Evolutionary conservation across 257 asterid genomes (phyloP).

Genomic region (Petrea volubilis): DNA sequence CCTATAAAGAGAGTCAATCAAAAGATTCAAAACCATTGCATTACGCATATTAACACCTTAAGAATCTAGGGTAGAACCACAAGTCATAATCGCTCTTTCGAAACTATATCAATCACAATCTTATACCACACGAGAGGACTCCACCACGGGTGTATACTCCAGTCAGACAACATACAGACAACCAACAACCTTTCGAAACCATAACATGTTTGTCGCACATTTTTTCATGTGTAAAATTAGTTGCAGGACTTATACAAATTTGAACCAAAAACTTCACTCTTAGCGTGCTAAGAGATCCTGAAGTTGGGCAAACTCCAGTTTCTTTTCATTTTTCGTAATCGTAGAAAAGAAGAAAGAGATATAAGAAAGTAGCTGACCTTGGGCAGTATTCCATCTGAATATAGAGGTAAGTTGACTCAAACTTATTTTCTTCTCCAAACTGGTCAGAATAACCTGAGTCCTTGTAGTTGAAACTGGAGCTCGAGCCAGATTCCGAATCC

Average conservation of each 20-base stretch:
- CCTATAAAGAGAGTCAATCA: neutral
- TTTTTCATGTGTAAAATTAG: neutral
- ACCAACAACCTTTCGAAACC: conserved; percentile 6
- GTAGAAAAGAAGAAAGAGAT: neutral
- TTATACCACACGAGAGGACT: neutral
- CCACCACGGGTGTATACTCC: neutral
- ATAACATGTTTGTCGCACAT: neutral
- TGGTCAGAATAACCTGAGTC: conserved; percentile 62
- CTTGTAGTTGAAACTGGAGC: conserved; percentile 71
- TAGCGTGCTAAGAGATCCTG: neutral
- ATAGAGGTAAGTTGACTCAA: conserved; percentile 82
- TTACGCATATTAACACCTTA: neutral
- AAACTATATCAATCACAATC: neutral
- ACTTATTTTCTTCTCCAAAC: conserved; percentile 54
- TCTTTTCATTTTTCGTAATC: conserved; percentile 4
- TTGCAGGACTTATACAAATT: conserved; percentile 8
- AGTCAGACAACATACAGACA: neutral
- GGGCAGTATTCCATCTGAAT: conserved; percentile 99
- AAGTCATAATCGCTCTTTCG: neutral
- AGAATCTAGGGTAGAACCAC: neutral
- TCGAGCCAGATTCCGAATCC: conserved; percentile 63
- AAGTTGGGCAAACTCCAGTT: neutral
- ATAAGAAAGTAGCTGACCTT: conserved; percentile 48
- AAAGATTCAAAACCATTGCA: neutral
- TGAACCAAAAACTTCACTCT: conserved; percentile 7